Evolutionary conservation across 73 alveolate species (phyloP).

Genomic region (Paramecium octaurelia): DNA sequence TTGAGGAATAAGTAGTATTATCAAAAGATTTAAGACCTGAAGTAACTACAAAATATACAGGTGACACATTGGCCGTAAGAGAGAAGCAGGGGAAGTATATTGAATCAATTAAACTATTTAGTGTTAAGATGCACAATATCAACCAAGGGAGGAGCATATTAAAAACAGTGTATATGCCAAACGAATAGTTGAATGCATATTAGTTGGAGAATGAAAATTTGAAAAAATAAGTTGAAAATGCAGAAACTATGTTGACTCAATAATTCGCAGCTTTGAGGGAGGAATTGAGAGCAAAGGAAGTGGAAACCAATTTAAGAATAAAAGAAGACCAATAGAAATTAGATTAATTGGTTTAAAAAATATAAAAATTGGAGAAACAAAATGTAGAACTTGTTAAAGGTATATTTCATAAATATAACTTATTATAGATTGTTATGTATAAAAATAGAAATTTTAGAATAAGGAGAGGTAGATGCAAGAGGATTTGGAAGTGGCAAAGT

Average conservation of each 20-base stretch:
- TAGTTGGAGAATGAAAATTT: conserved; percentile 25
- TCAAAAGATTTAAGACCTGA: conserved; percentile 43
- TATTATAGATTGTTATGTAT: background rate
- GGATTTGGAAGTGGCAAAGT: background rate
- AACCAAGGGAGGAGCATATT: conserved; percentile 1
- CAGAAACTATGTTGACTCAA: conserved; percentile 9
- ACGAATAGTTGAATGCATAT: conserved; percentile 26
- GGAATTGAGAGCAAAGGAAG: conserved; percentile 23
- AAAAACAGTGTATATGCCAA: conserved; percentile 51
- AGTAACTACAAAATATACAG: conserved; percentile 37
- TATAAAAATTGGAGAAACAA: conserved; percentile 13
- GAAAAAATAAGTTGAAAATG: background rate
- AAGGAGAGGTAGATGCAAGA: background rate
- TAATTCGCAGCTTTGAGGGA: conserved; percentile 44
- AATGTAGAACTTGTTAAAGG: conserved; percentile 49
- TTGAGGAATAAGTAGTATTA: background rate
- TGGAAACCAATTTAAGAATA: background rate
- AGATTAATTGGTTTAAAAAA: background rate
- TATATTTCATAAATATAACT: background rate
- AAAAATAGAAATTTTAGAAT: background rate
- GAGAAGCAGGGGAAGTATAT: conserved; percentile 1
- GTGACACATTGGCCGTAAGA: conserved; percentile 3
- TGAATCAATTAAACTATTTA: background rate
- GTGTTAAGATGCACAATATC: conserved; percentile 34
- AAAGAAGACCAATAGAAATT: conserved; percentile 17